phyloP scores from a whole-genome alignment of 1,284 basidiomycete species.

The Naganishia sp. region DNA sequence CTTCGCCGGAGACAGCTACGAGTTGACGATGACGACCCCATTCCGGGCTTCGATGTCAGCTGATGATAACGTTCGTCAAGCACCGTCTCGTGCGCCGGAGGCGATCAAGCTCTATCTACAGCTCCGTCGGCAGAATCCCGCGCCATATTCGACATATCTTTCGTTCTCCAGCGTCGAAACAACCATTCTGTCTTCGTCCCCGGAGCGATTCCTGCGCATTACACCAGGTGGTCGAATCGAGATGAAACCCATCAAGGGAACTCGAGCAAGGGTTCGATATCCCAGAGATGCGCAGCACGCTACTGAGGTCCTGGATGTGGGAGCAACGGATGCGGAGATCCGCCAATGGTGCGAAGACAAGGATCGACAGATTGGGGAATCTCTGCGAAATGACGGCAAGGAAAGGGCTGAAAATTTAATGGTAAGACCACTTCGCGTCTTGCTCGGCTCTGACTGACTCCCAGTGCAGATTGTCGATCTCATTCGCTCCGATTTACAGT shows the following conservation, averaged over 20 bases:
- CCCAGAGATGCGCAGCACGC: slow-evolving; percentile 43
- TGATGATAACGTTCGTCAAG: not conserved
- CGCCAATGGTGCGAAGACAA: slow-evolving; percentile 38
- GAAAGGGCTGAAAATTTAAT: slow-evolving; percentile 97
- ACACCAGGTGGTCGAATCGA: slow-evolving; percentile 68
- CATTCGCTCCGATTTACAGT: slow-evolving; percentile 85
- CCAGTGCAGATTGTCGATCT: slow-evolving; percentile 77
- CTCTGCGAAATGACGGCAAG: slow-evolving; percentile 74
- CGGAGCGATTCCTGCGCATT: slow-evolving; percentile 91
- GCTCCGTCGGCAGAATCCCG: slow-evolving; percentile 78
- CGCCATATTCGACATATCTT: slow-evolving; percentile 85
- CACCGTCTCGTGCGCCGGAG: slow-evolving; percentile 31
- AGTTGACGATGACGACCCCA: slow-evolving; percentile 86
- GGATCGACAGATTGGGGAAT: slow-evolving; percentile 51
- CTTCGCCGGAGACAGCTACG: slow-evolving; percentile 88
- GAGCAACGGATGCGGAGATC: slow-evolving; percentile 36
- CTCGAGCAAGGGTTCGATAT: slow-evolving; percentile 52
- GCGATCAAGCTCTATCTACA: slow-evolving; percentile 55
- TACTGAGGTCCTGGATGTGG: slow-evolving; percentile 40
- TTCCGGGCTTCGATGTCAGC: slow-evolving; percentile 48
- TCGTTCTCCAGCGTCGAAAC: slow-evolving; percentile 66
- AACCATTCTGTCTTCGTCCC: slow-evolving; percentile 75
- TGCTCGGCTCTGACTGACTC: slow-evolving; percentile 7
- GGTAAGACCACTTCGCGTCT: slow-evolving; percentile 51
- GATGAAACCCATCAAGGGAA: slow-evolving; percentile 95